Evolutionary conservation across 306 rosid genomes (phyloP).

Genomic region (Citrullus mucosospermus): DNA sequence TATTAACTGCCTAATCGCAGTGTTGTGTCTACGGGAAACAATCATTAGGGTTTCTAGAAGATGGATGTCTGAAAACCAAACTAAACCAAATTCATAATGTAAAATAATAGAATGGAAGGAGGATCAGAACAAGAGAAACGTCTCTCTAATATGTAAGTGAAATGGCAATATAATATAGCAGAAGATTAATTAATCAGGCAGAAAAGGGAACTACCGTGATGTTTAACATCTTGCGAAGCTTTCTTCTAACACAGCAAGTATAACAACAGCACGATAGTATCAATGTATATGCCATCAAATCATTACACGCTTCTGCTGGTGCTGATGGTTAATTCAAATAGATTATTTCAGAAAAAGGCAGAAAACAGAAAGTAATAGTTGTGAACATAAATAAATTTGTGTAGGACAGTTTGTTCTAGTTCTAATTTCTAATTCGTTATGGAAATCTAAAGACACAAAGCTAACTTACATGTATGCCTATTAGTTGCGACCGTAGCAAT

Average conservation of each 20-base stretch:
- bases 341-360: background rate
- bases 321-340: constrained; percentile 34
- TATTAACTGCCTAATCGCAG: background rate
- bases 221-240: constrained; percentile 78
- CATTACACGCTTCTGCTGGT: constrained; percentile 77
- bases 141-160: background rate
- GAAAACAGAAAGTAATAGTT: background rate
- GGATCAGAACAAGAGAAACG: background rate
- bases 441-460: background rate
- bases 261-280: constrained; percentile 90
- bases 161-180: background rate
- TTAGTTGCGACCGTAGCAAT: constrained; percentile 73
- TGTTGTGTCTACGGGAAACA: background rate
- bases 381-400: background rate
- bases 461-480: constrained; percentile 80
- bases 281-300: constrained; percentile 89
- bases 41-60: background rate
- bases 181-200: background rate
- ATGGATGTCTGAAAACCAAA: background rate
- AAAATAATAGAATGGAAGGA: background rate
- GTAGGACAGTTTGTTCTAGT: background rate
- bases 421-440: background rate
- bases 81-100: background rate
- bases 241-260: constrained; percentile 84
- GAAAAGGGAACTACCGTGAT: constrained; percentile 52